These are phyloP conservation scores for Penicillium manginii DNA, from an alignment of 495 filamentous ascomycete genomes.

Conservation along the genomic window DNA sequence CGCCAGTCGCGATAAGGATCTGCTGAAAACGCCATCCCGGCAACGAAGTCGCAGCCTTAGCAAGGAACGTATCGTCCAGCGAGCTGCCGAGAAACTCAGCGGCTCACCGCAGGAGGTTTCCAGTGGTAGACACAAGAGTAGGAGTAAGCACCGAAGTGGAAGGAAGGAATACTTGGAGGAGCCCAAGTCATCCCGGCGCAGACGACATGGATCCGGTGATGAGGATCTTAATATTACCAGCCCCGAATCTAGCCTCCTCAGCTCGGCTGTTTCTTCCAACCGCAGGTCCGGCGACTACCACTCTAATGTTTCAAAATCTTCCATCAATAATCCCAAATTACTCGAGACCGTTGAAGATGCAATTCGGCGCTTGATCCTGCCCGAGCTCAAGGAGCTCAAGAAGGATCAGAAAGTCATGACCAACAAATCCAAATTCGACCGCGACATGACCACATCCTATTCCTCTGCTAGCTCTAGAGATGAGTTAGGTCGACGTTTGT, in stretches of 20 bases:
- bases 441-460: slow-evolving; percentile 60
- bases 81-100: slow-evolving; percentile 68
- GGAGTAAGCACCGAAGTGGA: slow-evolving; percentile 52
- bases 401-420: slow-evolving; percentile 75
- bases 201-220: slow-evolving; percentile 63
- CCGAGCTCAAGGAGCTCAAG: slow-evolving; percentile 89
- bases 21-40: slow-evolving; percentile 64
- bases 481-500: slow-evolving; percentile 58
- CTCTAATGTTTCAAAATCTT: slow-evolving; percentile 79
- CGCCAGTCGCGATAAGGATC: slow-evolving; percentile 53
- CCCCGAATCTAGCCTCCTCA: slow-evolving; percentile 75
- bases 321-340: slow-evolving; percentile 93
- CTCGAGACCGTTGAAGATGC: slow-evolving; percentile 95
- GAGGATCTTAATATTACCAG: slow-evolving; percentile 63
- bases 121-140: slow-evolving; percentile 57
- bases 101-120: slow-evolving; percentile 51
- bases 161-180: slow-evolving; percentile 63
- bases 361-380: slow-evolving; percentile 87
- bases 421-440: slow-evolving; percentile 65
- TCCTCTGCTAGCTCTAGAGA: slow-evolving; percentile 67
- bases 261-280: slow-evolving; percentile 70
- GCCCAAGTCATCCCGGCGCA: slow-evolving; percentile 59
- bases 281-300: slow-evolving; percentile 40
- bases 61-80: slow-evolving; percentile 71
- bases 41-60: slow-evolving; percentile 74